Conservation (phyloP, 2,329 filamentous ascomycete species). For the Coleophoma crateriformis region DNA sequence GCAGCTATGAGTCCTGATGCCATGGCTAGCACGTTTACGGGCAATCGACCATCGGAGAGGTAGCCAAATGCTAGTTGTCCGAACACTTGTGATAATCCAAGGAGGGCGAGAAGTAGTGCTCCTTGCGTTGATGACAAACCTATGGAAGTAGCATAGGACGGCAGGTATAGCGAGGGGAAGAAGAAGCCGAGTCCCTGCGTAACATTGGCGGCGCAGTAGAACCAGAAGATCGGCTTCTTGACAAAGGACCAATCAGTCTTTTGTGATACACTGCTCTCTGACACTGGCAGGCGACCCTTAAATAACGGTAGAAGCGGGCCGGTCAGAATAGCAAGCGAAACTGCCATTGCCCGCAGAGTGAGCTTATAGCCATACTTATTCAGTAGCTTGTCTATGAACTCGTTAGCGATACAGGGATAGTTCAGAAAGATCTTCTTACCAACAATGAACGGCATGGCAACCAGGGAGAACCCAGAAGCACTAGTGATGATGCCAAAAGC, state of each 20-base stretch:
- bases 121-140: background rate
- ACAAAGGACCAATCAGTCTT: slow-evolving; percentile 36
- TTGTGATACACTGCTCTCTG: slow-evolving; percentile 29
- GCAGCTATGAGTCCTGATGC: slow-evolving; percentile 40
- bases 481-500: slow-evolving; percentile 52
- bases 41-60: slow-evolving; percentile 40
- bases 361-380: slow-evolving; percentile 44
- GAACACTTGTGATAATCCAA: slow-evolving; percentile 42
- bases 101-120: slow-evolving; percentile 38
- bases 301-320: slow-evolving; percentile 50
- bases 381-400: slow-evolving; percentile 36
- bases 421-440: slow-evolving; percentile 7
- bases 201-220: slow-evolving; percentile 39
- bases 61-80: slow-evolving; percentile 45
- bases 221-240: slow-evolving; percentile 37
- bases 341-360: slow-evolving; percentile 49
- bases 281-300: slow-evolving; percentile 44
- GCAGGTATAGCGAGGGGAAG: slow-evolving; percentile 40
- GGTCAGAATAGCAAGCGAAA: slow-evolving; percentile 43
- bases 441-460: slow-evolving; percentile 47
- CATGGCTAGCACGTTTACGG: slow-evolving; percentile 30
- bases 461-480: slow-evolving; percentile 40
- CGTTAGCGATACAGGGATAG: background rate
- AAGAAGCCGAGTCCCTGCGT: slow-evolving; percentile 43
- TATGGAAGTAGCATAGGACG: background rate